Evolutionary conservation across 495 filamentous ascomycete genomes (phyloP), one percentile per base, ranked within the genome.

Genomic region (Neurospora discreta): DNA sequence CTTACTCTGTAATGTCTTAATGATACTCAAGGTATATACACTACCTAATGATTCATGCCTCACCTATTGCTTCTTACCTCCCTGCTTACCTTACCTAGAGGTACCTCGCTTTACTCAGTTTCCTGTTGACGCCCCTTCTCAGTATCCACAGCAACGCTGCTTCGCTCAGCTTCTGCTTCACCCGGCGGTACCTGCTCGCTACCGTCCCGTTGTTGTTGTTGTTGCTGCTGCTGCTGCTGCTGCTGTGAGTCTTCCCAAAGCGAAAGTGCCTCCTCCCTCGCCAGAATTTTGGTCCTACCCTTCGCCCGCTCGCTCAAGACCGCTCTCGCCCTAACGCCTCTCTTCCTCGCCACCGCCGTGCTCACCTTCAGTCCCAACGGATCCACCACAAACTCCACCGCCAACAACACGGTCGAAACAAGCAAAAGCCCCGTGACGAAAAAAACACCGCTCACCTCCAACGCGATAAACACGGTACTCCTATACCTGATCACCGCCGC

Each of bases 391-490:
- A 76, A 75, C 71, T 77, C 76, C 16, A 65, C 7, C 4, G 20
- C 72, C 40, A 79, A 43, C n/a, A 80, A 11, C 9, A 43, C 58
- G 0, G 70, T n/a, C 15, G 38, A 58, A 15, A 71, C 26, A 3
- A 69, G 30, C 18, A 65, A 7, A 5, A 76, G 52, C 8, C 75
- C 79, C 3, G 69, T 4, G 0, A 73, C 74, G 1, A 81, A 60
- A 74, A 81, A 78, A 65, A 78, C 20, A 1, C 75, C 75, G 18
- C 74, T 75, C 8, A 79, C 39, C 74, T 81, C 70, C 36, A 81
- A 69, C 40, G 77, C 77, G n/a, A 81, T 78, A 52, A 70, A 78
- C 68, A 81, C 71, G 5, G 52, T 73, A 23, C 77, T 78, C 38
- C 78, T 69, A 39, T 75, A 76, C 68, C 41, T 70, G 1, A 80